phyloP scores from a whole-genome alignment of 768 basidiomycete species.

The Galerina sulciceps region DNA sequence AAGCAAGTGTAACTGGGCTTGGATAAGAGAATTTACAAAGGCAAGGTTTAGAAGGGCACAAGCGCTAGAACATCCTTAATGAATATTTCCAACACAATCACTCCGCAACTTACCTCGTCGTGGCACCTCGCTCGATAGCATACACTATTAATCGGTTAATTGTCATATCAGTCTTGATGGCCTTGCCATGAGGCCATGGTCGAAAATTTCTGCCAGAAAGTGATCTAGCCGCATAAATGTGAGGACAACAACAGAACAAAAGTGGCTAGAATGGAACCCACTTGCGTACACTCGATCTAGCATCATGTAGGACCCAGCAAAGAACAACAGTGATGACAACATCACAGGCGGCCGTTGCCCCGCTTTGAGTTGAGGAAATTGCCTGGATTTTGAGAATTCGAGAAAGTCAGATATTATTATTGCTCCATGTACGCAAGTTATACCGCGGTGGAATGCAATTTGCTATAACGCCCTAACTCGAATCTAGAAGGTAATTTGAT shows the following conservation, averaged over 20 bases:
- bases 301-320: slow-evolving; percentile 11
- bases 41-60: neutral
- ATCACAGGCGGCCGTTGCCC: slow-evolving; percentile 11
- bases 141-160: slow-evolving; percentile 14
- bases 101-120: slow-evolving; percentile 5
- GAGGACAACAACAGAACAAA: neutral
- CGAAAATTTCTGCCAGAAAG: neutral
- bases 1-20: too few species aligned
- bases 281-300: slow-evolving; percentile 1
- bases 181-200: neutral
- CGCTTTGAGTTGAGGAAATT: slow-evolving; percentile 9
- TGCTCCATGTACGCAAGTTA: too few species aligned
- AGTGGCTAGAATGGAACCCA: neutral
- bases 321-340: slow-evolving; percentile 3
- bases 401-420: too few species aligned
- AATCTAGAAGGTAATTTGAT: neutral
- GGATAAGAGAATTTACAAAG: neutral
- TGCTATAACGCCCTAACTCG: neutral
- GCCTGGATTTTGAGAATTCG: too few species aligned
- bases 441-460: neutral
- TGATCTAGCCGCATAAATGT: neutral
- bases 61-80: neutral
- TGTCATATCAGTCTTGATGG: slow-evolving; percentile 8
- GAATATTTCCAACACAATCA: neutral
- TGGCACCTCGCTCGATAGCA: slow-evolving; percentile 13